A percentile compares a stretch with the other conserved stretches of the same genome.
Evolutionary conservation across 129 eudicot species (phyloP).

Genomic region (Tagetes patula): DNA sequence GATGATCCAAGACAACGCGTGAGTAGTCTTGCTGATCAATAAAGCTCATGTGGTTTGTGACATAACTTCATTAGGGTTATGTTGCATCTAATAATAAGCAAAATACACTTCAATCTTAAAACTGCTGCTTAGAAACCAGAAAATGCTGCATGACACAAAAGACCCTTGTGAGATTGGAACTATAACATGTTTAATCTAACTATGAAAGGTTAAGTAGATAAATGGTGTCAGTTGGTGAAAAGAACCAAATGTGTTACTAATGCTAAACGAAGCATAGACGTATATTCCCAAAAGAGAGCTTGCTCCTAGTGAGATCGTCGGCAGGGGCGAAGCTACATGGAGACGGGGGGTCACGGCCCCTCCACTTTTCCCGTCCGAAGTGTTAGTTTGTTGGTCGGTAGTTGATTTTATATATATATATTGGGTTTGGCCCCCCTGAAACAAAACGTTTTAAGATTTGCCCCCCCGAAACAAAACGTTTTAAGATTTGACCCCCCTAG

Average conservation of each 20-base stretch:
- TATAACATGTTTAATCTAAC: background rate
- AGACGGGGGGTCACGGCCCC: no score
- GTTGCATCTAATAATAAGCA: conserved; percentile 16
- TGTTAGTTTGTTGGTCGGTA: no score
- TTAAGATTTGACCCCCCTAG: no score
- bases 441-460: no score
- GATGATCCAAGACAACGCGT: conserved; percentile 10
- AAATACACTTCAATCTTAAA: background rate
- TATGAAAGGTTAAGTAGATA: background rate
- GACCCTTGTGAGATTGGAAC: background rate
- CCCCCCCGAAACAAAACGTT: no score
- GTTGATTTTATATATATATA: no score
- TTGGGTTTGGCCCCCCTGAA: no score
- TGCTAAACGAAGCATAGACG: background rate
- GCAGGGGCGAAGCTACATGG: no score
- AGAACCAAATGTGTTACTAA: background rate
- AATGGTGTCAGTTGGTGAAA: background rate
- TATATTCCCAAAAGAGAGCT: no score
- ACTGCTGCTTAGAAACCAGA: background rate
- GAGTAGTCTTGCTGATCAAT: conserved; percentile 17
- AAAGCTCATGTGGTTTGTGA: conserved; percentile 15
- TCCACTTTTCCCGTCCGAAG: no score
- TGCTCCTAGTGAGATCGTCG: no score
- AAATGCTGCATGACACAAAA: background rate
- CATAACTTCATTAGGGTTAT: conserved; percentile 11